Evolutionary conservation across 306 rosid genomes (phyloP).

Genomic region (Senna tora): DNA sequence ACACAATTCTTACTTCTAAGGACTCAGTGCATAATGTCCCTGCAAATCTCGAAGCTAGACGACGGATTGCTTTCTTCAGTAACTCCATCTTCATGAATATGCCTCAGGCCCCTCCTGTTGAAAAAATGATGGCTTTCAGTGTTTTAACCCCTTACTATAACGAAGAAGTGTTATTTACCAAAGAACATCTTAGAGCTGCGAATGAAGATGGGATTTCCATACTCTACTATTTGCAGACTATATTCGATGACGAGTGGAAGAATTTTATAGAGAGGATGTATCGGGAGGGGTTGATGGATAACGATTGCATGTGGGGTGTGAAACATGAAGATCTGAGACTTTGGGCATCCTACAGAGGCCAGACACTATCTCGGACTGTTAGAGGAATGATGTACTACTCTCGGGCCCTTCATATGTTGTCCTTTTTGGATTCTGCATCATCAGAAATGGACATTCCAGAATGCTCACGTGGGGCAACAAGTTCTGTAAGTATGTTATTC

Average conservation of each 20-base stretch:
- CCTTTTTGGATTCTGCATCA: constrained; percentile 92
- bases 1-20: constrained; percentile 83
- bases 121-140: constrained; percentile 98
- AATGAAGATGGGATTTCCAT: constrained; percentile 93
- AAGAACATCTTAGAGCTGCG: constrained; percentile 81
- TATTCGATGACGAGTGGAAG: constrained; percentile 91
- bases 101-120: constrained; percentile 98
- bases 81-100: constrained; percentile 94
- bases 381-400: constrained; percentile 98
- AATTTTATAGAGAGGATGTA: constrained; percentile 92
- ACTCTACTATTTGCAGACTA: constrained; percentile 84
- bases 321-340: constrained; percentile 83
- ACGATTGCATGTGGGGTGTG: constrained; percentile 78
- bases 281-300: constrained; percentile 75
- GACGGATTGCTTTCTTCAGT: constrained; percentile 91
- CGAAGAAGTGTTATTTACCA: constrained; percentile 76
- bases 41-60: constrained; percentile 91
- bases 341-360: constrained; percentile 98
- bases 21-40: constrained; percentile 92
- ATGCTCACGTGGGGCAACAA: constrained; percentile 75
- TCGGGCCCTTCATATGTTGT: constrained; percentile 91
- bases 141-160: constrained; percentile 90
- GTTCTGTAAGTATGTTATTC: constrained; percentile 62
- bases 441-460: constrained; percentile 92
- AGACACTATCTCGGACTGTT: constrained; percentile 87